Percentiles rank a stretch among this genome's conserved stretches.
Conservation (phyloP, 164 flowering plant genomes). For the Litsea cubeba region DNA sequence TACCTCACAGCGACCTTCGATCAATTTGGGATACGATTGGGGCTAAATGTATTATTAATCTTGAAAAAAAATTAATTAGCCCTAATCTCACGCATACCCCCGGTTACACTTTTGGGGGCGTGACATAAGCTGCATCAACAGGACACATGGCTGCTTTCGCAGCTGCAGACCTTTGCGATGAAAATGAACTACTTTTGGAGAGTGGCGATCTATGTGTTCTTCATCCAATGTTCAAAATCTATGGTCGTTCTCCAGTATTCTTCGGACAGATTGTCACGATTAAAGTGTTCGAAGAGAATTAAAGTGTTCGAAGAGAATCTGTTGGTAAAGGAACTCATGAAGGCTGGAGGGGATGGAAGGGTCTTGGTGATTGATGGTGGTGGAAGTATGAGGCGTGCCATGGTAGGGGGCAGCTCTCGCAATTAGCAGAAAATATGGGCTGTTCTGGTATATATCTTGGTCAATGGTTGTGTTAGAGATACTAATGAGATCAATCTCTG, state of each 20-base stretch:
- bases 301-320: slow-evolving; percentile 57
- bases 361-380: slow-evolving; percentile 66
- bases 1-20: too few relatives aligned
- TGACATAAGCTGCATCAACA: too few relatives aligned
- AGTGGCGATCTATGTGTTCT: slow-evolving; percentile 56
- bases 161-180: slow-evolving; percentile 62
- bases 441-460: slow-evolving; percentile 54
- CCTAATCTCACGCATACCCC: too few relatives aligned
- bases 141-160: slow-evolving; percentile 29
- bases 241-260: slow-evolving; percentile 51
- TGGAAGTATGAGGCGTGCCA: slow-evolving; percentile 54
- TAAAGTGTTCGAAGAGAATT: too few relatives aligned
- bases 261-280: slow-evolving; percentile 54
- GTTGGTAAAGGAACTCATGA: slow-evolving; percentile 45
- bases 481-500: slow-evolving; percentile 64
- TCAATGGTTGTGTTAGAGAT: slow-evolving; percentile 58
- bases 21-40: too few relatives aligned
- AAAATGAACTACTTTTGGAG: slow-evolving; percentile 40
- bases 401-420: slow-evolving; percentile 58
- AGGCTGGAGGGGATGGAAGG: slow-evolving; percentile 54
- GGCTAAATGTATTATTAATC: too few relatives aligned
- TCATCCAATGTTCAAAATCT: slow-evolving; percentile 46
- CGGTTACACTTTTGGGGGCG: too few relatives aligned
- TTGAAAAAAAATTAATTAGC: too few relatives aligned
- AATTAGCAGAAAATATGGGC: slow-evolving; percentile 58